Base-by-base conservation (phyloP, 129 eudicot species). In the Calendula officinalis region DNA sequence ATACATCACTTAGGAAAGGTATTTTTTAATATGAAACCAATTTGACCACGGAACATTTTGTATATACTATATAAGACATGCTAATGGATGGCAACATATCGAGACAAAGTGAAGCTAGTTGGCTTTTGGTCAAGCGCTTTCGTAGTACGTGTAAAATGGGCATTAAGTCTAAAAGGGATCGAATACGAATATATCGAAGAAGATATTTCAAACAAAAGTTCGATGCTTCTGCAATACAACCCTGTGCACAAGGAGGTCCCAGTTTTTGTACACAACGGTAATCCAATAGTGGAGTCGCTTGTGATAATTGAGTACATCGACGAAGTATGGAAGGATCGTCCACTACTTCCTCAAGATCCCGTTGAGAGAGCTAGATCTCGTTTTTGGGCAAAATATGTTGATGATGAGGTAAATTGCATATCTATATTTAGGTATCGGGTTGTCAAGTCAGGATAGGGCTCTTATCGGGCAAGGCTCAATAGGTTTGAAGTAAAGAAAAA, bases 281-380 rank as follows among this genome's bases (percentile, higher is more conserved):
- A 68, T 4, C 82, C 80, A 16, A 43, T 81, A 2, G 36, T 37
- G 4, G 86, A 77, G 52, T 77, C 86, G 7, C 75, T 77, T 7
- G 52, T 77, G 11, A 81, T 81, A 1, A 10, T 81, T 8, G 77
- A 81, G 40, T 81, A 81, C 47, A 58, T 81, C 16, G 80, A 81
- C 12, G 86, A 81, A 43, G 55, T 66, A 50, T 81, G 86, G 86
- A 73, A 73, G 30, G 50, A 64, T 37, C 66, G 36, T 60, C 74
- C 76, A 3, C 68, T 80, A 7, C 60, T 74, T 6, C 84, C 84
- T 5, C 7, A 52, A 11, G 75, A 80, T 65, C 71, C 84, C 35
- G 53, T 50, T 11, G 63, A 70, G 50, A 69, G 61, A 14, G 80
- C 84, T 0, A 40, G 12, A 39, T 64, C 78, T 4, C 74, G 81